Percentiles rank a stretch among this genome's conserved stretches.
These are phyloP conservation scores for Epichloe glyceriae DNA, from an alignment of 2,329 filamentous ascomycete species.

Conservation along the genomic window DNA sequence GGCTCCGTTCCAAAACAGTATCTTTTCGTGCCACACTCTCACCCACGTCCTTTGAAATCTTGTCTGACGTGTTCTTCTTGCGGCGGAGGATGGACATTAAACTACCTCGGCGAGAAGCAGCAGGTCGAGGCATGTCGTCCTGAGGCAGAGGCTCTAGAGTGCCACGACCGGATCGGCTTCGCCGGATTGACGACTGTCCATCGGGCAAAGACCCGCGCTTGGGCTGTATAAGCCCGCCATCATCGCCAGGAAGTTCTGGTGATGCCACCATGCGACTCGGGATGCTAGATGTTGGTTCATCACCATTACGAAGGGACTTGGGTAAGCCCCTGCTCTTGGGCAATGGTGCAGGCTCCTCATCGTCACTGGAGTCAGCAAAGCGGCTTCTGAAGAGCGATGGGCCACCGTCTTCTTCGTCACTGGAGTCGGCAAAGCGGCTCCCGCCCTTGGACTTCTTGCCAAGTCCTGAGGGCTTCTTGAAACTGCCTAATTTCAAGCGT, in stretches of 20 bases:
- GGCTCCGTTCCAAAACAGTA: slow-evolving; percentile 46
- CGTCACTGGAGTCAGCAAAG: slow-evolving; percentile 31
- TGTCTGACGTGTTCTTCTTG: slow-evolving; percentile 37
- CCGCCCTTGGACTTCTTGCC: slow-evolving; percentile 26
- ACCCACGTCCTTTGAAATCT: slow-evolving; percentile 38
- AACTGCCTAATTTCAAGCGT: slow-evolving; percentile 25
- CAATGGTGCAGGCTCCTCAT: slow-evolving; percentile 7
- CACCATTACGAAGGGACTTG: slow-evolving; percentile 18
- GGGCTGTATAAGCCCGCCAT: slow-evolving; percentile 28
- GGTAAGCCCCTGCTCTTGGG: slow-evolving; percentile 21
- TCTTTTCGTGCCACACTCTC: slow-evolving; percentile 51
- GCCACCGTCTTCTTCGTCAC: slow-evolving; percentile 40
- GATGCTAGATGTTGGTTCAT: slow-evolving; percentile 3
- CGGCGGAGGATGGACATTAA: slow-evolving; percentile 51
- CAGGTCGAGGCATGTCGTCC: slow-evolving; percentile 4
- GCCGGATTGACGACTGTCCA: slow-evolving; percentile 19
- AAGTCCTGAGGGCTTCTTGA: slow-evolving; percentile 27
- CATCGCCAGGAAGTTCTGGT: slow-evolving; percentile 47
- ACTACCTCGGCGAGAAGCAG: slow-evolving; percentile 29
- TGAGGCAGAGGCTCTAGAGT: slow-evolving; percentile 15
- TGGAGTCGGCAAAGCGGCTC: slow-evolving; percentile 48
- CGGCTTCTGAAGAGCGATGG: slow-evolving; percentile 37
- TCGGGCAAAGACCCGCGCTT: slow-evolving; percentile 7
- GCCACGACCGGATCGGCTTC: slow-evolving; percentile 30
- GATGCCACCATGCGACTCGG: slow-evolving; percentile 23